Base-by-base conservation (phyloP, 2,329 filamentous ascomycete species). In the Torrubiellomyces zombiae region DNA sequence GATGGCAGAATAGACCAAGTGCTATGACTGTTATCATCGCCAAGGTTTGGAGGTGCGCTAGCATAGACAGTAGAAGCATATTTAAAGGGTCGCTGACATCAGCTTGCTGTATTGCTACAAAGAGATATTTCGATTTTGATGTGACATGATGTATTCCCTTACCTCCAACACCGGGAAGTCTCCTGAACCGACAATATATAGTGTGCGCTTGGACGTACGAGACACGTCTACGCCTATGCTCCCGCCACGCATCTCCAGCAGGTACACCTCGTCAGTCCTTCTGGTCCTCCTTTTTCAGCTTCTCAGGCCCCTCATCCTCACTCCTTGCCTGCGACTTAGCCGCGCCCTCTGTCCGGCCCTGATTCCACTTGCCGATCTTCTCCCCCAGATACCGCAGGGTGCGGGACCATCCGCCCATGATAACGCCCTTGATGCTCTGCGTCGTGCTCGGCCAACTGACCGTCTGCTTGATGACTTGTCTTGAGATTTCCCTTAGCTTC, bases 361-460 rank as follows among this genome's bases (percentile, higher is more conserved):
- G 55, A 10, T 51, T 55, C 40, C 60, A 76, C 48, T 81, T 82
- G 33, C 56, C 56, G 32, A 73, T 57, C 61, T 98, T 98, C 48
- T 95, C 89, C 21, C 64, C 59, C 27, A 91, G 41, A 47, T 98
- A 98, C 33, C 73, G 67, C 56, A 67, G 64, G 5, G 75, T 75
- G 39, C 74, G 68, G 6, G 57, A 44, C 10, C 78, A 46, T 0
- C 89, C 91, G 0, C 78, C 74, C 3, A 83, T 95, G 21, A 94
- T 48, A 2, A 78, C 48, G 2, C 83, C 75, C 54, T 98, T 98
- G 33, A 86, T 45, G 27, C 74, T 89, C 51, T 98, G 86, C 5
- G 73, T 73, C 3, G 80, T 82, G 40, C 82, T 89, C 1, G 89
- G 85, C 89, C 89, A 95, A 28, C 71, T 68, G 39, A 95, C 81